Evolutionary conservation across 2,329 filamentous ascomycete species (phyloP).

Genomic region (Epichloe aotearoae): DNA sequence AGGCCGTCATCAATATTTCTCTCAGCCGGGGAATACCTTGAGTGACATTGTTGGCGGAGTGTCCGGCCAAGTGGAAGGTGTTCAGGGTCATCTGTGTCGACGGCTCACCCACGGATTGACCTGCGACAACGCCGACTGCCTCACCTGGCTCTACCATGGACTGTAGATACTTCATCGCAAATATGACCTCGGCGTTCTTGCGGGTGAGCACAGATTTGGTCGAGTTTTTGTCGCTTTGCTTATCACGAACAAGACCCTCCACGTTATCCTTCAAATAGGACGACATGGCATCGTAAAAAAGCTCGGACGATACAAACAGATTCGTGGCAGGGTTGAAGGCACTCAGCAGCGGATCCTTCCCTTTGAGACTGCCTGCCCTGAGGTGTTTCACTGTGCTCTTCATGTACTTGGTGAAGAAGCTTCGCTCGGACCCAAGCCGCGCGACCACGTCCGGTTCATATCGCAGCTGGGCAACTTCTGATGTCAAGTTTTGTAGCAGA

Average conservation of each 20-base stretch:
- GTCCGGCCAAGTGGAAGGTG: conserved; percentile 98
- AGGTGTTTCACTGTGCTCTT: conserved; percentile 69
- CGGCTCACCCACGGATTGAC: conserved; percentile 91
- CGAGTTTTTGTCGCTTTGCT: conserved; percentile 21
- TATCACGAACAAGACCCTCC: conserved; percentile 40
- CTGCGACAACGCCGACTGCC: conserved; percentile 91
- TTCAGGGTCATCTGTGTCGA: conserved; percentile 99
- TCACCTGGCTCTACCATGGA: conserved; percentile 91
- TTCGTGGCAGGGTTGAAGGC: conserved; percentile 63
- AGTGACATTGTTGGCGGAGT: conserved; percentile 97
- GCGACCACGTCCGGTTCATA: conserved; percentile 40
- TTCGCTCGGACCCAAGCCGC: conserved; percentile 36
- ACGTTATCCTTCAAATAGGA: conserved; percentile 70
- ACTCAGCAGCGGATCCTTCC: conserved; percentile 63
- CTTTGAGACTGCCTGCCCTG: conserved; percentile 39
- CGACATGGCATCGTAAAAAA: conserved; percentile 60
- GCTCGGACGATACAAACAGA: conserved; percentile 80
- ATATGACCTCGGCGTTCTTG: conserved; percentile 69
- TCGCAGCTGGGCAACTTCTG: conserved; percentile 63
- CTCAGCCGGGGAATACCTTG: conserved; percentile 92
- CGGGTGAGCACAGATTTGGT: conserved; percentile 35
- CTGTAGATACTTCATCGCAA: conserved; percentile 85
- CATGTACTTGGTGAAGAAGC: conserved; percentile 59
- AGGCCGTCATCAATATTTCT: conserved; percentile 98
- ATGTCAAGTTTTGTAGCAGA: conserved; percentile 71